These are phyloP conservation scores for Coleophoma eucalyptorum DNA, from an alignment of 2,329 filamentous ascomycete genomes.

Conservation along the genomic window DNA sequence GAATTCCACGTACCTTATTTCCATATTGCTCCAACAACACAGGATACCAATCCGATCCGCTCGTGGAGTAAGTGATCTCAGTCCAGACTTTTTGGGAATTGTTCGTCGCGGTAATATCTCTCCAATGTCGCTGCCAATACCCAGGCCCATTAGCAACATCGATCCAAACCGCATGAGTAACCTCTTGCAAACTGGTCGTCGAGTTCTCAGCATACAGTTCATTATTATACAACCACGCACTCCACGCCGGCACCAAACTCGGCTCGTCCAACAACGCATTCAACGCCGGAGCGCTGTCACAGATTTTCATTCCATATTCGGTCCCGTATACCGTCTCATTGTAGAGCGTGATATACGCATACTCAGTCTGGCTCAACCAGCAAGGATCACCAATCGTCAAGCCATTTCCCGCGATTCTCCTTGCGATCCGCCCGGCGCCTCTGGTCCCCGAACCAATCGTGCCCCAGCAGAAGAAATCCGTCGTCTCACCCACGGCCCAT, in stretches of 20 bases:
- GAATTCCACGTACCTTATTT: slow-evolving; percentile 12
- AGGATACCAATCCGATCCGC: slow-evolving; percentile 19
- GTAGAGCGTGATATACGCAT: not conserved
- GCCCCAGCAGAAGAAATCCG: slow-evolving; percentile 6
- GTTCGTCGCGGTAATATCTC: slow-evolving; percentile 16
- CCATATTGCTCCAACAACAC: slow-evolving; percentile 8
- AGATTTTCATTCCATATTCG: not conserved
- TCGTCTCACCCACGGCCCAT: slow-evolving; percentile 14
- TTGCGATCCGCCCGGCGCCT: not conserved
- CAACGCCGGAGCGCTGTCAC: not conserved
- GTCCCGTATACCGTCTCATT: not conserved
- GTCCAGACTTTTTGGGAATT: slow-evolving; percentile 20
- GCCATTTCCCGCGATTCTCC: not conserved
- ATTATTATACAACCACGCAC: not conserved
- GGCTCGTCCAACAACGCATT: not conserved
- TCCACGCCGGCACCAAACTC: not conserved
- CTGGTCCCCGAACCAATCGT: slow-evolving; percentile 7
- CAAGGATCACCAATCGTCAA: not conserved
- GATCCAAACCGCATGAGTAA: slow-evolving; percentile 19
- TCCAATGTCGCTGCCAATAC: slow-evolving; percentile 23
- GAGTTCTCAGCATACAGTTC: slow-evolving; percentile 16
- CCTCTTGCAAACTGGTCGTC: slow-evolving; percentile 19
- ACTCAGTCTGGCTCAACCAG: not conserved
- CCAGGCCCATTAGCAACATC: slow-evolving; percentile 10
- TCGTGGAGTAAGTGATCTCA: slow-evolving; percentile 13